Evolutionary conservation across 2,329 filamentous ascomycete genomes (phyloP).

Genomic region (Exserohilum rostratum): DNA sequence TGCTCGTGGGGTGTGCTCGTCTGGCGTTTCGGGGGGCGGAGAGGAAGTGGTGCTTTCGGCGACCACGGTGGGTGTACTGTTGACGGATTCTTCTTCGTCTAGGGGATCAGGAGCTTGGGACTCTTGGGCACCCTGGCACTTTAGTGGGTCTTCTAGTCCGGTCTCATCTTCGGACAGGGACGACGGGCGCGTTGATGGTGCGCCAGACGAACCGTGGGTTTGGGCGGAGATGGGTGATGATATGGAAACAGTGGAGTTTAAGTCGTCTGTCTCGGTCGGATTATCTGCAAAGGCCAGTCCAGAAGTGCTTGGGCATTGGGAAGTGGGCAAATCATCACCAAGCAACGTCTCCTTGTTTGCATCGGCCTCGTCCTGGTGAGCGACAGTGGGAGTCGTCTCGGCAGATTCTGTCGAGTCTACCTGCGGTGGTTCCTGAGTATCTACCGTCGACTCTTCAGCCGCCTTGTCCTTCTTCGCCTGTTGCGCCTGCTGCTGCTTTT

Average conservation of each 20-base stretch:
- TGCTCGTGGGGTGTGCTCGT: conserved; percentile 10
- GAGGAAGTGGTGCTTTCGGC: conserved; percentile 37
- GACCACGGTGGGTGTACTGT: conserved; percentile 45
- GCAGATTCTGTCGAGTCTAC: conserved; percentile 1
- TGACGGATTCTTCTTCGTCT: conserved; percentile 41
- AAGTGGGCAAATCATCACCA: conserved; percentile 21
- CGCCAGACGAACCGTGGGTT: conserved; percentile 45
- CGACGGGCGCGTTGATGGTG: conserved; percentile 48
- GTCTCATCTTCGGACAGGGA: conserved; percentile 49
- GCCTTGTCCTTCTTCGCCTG: conserved; percentile 10
- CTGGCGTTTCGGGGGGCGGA: conserved; percentile 28
- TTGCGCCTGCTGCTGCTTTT: conserved; percentile 2
- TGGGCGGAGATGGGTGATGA: conserved; percentile 48
- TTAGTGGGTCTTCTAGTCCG: conserved; percentile 24
- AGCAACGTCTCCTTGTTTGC: conserved; percentile 20
- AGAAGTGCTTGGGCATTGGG: conserved; percentile 53
- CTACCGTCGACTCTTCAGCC: conserved; percentile 20
- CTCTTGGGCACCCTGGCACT: conserved; percentile 19
- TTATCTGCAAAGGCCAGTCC: conserved; percentile 58
- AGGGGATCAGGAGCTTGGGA: conserved; percentile 21
- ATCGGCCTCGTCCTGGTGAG: conserved; percentile 10
- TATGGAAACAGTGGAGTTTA: conserved; percentile 43
- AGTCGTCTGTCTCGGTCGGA: conserved; percentile 43
- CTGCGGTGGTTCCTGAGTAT: conserved; percentile 4
- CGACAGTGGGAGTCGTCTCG: conserved; percentile 1